These are phyloP conservation scores for Sporobolomyces roseus DNA, from an alignment of 768 basidiomycete genomes.

Conservation along the genomic window DNA sequence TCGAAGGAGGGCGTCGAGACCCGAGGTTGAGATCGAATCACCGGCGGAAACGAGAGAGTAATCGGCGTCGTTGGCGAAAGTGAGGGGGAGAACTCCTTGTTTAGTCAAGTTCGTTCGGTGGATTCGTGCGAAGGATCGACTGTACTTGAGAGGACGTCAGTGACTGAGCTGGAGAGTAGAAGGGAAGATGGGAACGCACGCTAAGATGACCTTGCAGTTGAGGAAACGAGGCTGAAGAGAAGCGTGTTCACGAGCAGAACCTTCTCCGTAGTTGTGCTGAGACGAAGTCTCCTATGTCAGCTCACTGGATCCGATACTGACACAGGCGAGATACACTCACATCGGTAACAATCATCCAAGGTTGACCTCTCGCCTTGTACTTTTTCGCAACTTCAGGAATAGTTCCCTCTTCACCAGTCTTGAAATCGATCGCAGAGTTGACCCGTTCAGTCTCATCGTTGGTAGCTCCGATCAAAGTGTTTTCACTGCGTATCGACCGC, in stretches of 20 bases:
- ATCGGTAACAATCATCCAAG: constrained; percentile 94
- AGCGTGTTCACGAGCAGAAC: constrained; percentile 95
- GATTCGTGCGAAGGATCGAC: constrained; percentile 91
- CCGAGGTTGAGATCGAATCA: constrained; percentile 75
- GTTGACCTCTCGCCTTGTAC: constrained; percentile 73
- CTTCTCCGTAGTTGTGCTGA: constrained; percentile 87
- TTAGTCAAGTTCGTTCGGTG: constrained; percentile 70
- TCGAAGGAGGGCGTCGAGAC: constrained; percentile 63
- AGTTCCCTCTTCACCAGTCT: constrained; percentile 63
- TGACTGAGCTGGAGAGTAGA: neutral
- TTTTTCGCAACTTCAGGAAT: constrained; percentile 88
- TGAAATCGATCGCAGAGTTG: constrained; percentile 79
- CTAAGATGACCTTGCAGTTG: constrained; percentile 44
- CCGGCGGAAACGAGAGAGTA: constrained; percentile 74
- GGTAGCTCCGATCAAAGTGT: constrained; percentile 43
- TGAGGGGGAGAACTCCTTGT: constrained; percentile 95
- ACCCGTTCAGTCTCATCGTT: constrained; percentile 94
- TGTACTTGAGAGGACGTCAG: neutral
- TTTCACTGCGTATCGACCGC: constrained; percentile 21
- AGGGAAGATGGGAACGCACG: constrained; percentile 50
- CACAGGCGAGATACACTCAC: too few relatives aligned
- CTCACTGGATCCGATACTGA: too few relatives aligned
- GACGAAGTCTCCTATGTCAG: too few relatives aligned
- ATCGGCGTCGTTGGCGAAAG: constrained; percentile 81
- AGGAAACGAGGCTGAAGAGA: constrained; percentile 85